These are phyloP conservation scores for Annulohypoxylon stygium DNA, from an alignment of 495 filamentous ascomycete genomes.

Conservation along the genomic window DNA sequence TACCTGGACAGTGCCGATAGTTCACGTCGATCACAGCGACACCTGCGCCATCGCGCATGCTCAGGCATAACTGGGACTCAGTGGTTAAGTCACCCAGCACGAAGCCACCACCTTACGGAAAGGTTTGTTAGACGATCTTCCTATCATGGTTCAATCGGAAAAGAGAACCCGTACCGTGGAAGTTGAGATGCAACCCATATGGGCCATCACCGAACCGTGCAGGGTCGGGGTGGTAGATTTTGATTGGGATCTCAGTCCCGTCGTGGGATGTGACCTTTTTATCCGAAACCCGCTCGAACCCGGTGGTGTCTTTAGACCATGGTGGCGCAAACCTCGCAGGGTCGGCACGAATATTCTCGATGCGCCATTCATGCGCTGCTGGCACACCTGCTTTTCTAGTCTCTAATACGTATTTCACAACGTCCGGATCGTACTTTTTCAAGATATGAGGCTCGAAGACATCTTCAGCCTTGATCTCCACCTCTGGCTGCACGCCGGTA, in stretches of 20 bases:
- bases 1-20: slow-evolving; percentile 64
- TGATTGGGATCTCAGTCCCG: slow-evolving; percentile 56
- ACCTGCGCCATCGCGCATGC: slow-evolving; percentile 58
- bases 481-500: neutral
- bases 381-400: slow-evolving; percentile 13
- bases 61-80: slow-evolving; percentile 60
- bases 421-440: slow-evolving; percentile 37
- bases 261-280: slow-evolving; percentile 56
- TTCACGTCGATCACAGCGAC: slow-evolving; percentile 64
- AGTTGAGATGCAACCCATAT: slow-evolving; percentile 64
- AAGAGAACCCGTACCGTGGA: slow-evolving; percentile 54
- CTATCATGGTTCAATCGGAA: neutral
- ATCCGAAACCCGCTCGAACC: slow-evolving; percentile 55
- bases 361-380: slow-evolving; percentile 55
- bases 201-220: slow-evolving; percentile 54
- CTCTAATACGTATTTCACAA: slow-evolving; percentile 38
- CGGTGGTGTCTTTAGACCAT: slow-evolving; percentile 54
- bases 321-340: slow-evolving; percentile 56
- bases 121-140: slow-evolving; percentile 13
- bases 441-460: slow-evolving; percentile 40
- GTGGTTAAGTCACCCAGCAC: slow-evolving; percentile 62
- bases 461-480: slow-evolving; percentile 33
- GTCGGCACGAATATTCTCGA: slow-evolving; percentile 57
- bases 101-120: slow-evolving; percentile 56
- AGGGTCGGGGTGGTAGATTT: slow-evolving; percentile 62